Base-by-base conservation (phyloP, 2,329 filamentous ascomycete genomes). In the Botrytis hyacinthi region DNA sequence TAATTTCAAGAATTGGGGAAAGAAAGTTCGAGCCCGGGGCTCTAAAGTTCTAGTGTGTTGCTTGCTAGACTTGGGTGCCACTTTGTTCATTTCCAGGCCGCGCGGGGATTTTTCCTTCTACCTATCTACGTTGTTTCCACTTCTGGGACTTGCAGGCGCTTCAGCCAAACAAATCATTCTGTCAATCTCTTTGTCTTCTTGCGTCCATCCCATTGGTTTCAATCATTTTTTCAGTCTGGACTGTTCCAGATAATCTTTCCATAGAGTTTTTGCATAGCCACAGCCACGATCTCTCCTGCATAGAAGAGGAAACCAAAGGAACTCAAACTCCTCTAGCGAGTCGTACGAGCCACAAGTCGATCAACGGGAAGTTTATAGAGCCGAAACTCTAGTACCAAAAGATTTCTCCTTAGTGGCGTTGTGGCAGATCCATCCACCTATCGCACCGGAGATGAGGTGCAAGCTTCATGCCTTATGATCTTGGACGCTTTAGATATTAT, bases 31-130 rank as follows among this genome's bases (percentile, higher is more conserved):
- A 32, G 10, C 20, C 63, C 44, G 29, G 20, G 22, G 32, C 32
- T 51, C 44, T 51, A 67, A 32, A 67, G 18, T 29, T 29, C 14
- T 29, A 67, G 32, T 67, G 65, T 51, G 46, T 66, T 66, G 63
- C 44, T 35, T 16, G 46, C 32, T 14, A 37, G 37, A 20, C 40
- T 22, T 67, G 46, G 65, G 46, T 54, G 46, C 63, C 44, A 66
- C 62, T 51, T 37, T 67, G 63, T 51, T 29, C 63, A 67, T 67
- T 67, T 66, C 61, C 62, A 66, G 44, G 63, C 63, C 44, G 44
- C 44, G 44, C 44, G 44, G 63, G 44, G 44, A 37, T 40, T 40
- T 40, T 54, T 29, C 40, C 32, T 40, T 29, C 32, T 29, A 37
- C 22, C 32, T 67, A 12, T 20, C 20, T 40, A 7, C 42, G 14